These are phyloP conservation scores for Salix arbutifolia DNA, from an alignment of 345 rosid genomes.

Conservation along the genomic window DNA sequence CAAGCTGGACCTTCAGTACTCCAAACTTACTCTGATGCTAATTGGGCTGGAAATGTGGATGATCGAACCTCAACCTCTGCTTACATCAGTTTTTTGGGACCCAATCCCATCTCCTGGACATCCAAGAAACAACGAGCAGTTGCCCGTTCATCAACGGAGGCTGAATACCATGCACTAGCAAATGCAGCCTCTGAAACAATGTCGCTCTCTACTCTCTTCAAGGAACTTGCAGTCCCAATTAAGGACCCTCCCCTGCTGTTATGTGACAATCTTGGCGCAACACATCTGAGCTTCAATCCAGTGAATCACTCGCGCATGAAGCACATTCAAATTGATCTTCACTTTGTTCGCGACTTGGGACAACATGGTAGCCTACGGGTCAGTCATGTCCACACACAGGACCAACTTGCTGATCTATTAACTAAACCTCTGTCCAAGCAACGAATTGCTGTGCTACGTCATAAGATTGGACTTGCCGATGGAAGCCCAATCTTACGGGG, in stretches of 20 bases:
- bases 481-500: too few species aligned
- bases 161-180: fast-evolving
- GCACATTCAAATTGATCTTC: not conserved
- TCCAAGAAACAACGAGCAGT: not conserved
- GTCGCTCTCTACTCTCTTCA: not conserved
- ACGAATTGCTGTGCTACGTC: too few species aligned
- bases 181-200: not conserved
- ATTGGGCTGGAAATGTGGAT: not conserved
- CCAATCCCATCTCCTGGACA: fast-evolving
- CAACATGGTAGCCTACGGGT: fast-evolving
- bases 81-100: fast-evolving
- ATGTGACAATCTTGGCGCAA: not conserved
- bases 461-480: too few species aligned
- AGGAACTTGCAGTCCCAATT: not conserved
- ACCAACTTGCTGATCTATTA: too few species aligned
- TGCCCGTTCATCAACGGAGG: too few species aligned
- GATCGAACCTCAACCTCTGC: not conserved
- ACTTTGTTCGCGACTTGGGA: not conserved
- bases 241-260: not conserved
- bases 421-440: fast-evolving
- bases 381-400: not conserved
- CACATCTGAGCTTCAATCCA: not conserved
- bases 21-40: not conserved
- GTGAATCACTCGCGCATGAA: too few species aligned
- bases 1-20: fast-evolving